These are phyloP conservation scores for Afroboletus lepidellus DNA, from an alignment of 1,284 basidiomycete species.

Conservation along the genomic window DNA sequence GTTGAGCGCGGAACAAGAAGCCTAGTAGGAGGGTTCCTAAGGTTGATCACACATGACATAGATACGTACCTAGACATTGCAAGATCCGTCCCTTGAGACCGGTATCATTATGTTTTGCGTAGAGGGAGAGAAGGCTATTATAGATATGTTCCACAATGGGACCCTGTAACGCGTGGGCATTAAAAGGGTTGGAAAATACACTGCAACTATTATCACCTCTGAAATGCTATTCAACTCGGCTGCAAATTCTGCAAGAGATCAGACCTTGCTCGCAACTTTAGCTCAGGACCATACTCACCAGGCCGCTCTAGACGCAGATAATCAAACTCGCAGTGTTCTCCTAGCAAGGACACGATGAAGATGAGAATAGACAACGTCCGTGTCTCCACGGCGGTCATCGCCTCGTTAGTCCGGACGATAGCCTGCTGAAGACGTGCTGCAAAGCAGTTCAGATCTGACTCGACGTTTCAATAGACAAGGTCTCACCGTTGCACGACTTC, in stretches of 20 bases:
- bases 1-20: constrained; percentile 90
- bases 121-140: constrained; percentile 65
- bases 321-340: constrained; percentile 89
- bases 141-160: constrained; percentile 85
- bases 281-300: constrained; percentile 37
- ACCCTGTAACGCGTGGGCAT: constrained; percentile 41
- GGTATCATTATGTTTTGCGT: constrained; percentile 57
- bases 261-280: not conserved
- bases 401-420: constrained; percentile 38
- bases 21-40: constrained; percentile 42
- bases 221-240: constrained; percentile 62
- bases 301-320: constrained; percentile 58
- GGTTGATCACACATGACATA: not conserved
- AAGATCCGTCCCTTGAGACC: constrained; percentile 64
- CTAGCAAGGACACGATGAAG: constrained; percentile 81
- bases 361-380: constrained; percentile 62
- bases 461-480: not conserved
- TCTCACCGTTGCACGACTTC: constrained; percentile 77
- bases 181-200: not conserved
- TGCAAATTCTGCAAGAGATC: constrained; percentile 43
- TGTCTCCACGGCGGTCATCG: constrained; percentile 37
- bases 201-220: constrained; percentile 39
- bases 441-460: constrained; percentile 5
- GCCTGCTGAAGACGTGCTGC: constrained; percentile 57
- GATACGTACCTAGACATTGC: constrained; percentile 73